Percentiles rank a stretch among this genome's conserved stretches.
Evolutionary conservation across 257 asterid genomes (phyloP).

Genomic region (Oldenlandia corymbosa): DNA sequence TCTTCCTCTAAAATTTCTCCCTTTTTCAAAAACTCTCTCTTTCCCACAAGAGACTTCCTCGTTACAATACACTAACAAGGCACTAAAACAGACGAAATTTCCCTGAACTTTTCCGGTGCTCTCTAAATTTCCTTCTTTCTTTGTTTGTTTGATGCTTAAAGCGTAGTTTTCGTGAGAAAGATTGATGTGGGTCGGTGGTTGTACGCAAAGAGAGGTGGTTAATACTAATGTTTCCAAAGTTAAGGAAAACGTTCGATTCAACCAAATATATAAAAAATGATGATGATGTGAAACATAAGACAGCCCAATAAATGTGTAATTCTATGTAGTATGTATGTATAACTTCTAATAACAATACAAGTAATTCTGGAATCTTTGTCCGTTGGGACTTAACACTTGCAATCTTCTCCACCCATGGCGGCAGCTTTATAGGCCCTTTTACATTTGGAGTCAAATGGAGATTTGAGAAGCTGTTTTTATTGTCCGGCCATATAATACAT

Average conservation of each 20-base stretch:
- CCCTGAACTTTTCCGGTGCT: slow-evolving; percentile 6
- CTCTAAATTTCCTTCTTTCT: background rate
- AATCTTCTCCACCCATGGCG: slow-evolving; percentile 3
- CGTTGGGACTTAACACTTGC: slow-evolving; percentile 10
- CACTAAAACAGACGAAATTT: background rate
- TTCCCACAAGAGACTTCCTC: slow-evolving; percentile 11
- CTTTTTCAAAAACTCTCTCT: background rate
- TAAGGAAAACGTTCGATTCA: slow-evolving; percentile 1
- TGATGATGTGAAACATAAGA: background rate
- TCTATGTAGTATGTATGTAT: background rate
- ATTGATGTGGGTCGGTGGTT: slow-evolving; percentile 20
- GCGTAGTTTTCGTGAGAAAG: slow-evolving; percentile 26
- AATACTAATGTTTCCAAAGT: too few relatives aligned
- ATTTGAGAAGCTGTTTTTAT: background rate
- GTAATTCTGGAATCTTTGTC: background rate
- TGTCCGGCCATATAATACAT: background rate
- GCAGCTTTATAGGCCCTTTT: slow-evolving; percentile 2
- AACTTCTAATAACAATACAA: too few relatives aligned
- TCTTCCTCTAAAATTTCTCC: too few relatives aligned
- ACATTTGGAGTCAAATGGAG: background rate
- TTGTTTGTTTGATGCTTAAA: slow-evolving; percentile 1
- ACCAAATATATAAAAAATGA: background rate
- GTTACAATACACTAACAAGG: slow-evolving; percentile 9
- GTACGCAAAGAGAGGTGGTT: slow-evolving; percentile 30
- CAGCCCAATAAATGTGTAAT: background rate